These are phyloP conservation scores for Fomitiporia mediterranea DNA, from an alignment of 1,284 basidiomycete species.

Conservation along the genomic window DNA sequence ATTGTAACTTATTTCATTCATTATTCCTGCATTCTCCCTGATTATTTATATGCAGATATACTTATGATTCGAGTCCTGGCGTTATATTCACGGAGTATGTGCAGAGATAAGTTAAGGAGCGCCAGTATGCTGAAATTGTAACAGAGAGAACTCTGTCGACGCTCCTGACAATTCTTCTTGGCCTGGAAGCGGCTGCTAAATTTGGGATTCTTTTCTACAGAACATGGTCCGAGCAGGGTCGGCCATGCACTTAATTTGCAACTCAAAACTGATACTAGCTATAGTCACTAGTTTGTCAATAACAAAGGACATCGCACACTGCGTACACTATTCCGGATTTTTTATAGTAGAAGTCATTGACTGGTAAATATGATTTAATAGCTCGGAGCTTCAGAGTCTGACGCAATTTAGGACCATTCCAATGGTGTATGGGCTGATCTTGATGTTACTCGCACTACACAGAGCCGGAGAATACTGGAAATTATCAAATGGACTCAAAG, in stretches of 20 bases:
- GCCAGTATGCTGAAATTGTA: neutral
- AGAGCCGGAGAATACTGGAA: neutral
- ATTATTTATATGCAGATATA: neutral
- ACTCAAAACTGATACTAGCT: too few species aligned
- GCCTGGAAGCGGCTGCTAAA: neutral
- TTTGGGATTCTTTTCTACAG: neutral
- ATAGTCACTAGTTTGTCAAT: too few species aligned
- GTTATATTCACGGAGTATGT: neutral
- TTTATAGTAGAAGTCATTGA: neutral
- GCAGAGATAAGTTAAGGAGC: too few species aligned
- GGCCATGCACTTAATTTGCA: neutral
- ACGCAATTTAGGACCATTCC: constrained; percentile 3
- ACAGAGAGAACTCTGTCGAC: neutral
- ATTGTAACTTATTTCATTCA: neutral
- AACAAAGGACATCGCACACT: too few species aligned
- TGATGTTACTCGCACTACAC: neutral
- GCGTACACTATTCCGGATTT: neutral
- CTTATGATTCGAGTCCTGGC: constrained; percentile 7
- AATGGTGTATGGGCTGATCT: neutral
- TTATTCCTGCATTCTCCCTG: neutral
- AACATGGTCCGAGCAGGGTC: neutral
- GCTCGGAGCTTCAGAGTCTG: too few species aligned
- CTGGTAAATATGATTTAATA: neutral
- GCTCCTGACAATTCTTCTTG: neutral
- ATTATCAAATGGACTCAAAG: neutral